Conservation (phyloP, 768 basidiomycete genomes). For the Cyclocybe cylindracea region DNA sequence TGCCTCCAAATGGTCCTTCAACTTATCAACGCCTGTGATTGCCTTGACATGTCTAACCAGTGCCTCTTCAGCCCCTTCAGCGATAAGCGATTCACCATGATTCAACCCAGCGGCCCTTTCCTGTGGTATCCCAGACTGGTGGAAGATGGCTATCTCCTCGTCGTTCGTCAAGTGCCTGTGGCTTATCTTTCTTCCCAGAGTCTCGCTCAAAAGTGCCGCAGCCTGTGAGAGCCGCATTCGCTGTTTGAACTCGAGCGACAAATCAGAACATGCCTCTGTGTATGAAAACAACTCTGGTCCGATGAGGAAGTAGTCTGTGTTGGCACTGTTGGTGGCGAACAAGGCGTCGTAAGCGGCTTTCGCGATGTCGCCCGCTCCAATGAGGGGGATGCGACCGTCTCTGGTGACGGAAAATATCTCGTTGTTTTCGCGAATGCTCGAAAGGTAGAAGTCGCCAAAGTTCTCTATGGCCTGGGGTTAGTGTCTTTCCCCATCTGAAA, state of each 20-base stretch:
- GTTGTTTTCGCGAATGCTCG: conserved; percentile 10
- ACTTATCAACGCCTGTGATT: conserved; percentile 18
- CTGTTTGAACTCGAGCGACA: neutral
- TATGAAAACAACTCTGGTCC: conserved; percentile 30
- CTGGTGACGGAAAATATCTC: conserved; percentile 18
- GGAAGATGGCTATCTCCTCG: conserved; percentile 2
- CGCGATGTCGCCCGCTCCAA: conserved; percentile 29
- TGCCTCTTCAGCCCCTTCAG: conserved; percentile 23
- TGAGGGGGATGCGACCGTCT: conserved; percentile 21
- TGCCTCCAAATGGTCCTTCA: conserved; percentile 24
- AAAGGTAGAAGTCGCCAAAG: conserved; percentile 9
- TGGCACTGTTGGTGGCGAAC: conserved; percentile 10
- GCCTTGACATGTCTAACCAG: conserved; percentile 11
- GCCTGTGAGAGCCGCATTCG: conserved; percentile 6
- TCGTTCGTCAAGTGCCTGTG: conserved; percentile 14
- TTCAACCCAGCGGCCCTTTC: conserved; percentile 19
- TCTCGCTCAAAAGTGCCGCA: conserved; percentile 11
- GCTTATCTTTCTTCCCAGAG: conserved; percentile 19
- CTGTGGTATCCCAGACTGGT: conserved; percentile 1
- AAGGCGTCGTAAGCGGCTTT: conserved; percentile 26
- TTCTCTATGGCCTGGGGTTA: conserved; percentile 22
- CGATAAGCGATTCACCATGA: conserved; percentile 14
- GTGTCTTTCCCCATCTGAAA: neutral
- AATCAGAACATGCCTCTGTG: conserved; percentile 17
- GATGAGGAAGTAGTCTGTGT: conserved; percentile 19